Percentiles rank a stretch among this genome's conserved stretches.
Evolutionary conservation across 495 filamentous ascomycete genomes (phyloP).

Genomic region (Lentithecium fluviatile): DNA sequence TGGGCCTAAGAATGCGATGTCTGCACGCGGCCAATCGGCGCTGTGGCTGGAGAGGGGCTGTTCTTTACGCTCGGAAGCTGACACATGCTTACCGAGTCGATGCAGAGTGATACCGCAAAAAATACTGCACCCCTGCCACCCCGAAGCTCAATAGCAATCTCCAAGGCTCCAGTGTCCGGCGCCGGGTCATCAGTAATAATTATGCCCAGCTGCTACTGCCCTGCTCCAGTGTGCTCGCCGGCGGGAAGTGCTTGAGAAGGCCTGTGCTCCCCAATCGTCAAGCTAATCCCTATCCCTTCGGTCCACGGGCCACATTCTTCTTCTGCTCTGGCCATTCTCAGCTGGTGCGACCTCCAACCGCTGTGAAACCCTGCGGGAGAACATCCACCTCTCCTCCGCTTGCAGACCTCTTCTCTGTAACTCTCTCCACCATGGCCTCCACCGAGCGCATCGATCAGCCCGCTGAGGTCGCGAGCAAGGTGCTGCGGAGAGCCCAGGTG

Average conservation of each 20-base stretch:
- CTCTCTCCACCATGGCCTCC: slow-evolving; percentile 37
- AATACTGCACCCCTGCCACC: not conserved
- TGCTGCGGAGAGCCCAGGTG: slow-evolving; percentile 71
- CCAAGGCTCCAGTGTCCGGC: slow-evolving; percentile 12
- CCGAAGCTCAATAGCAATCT: not conserved
- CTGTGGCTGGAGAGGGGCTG: no score
- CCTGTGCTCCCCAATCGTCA: not conserved
- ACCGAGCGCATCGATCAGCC: slow-evolving; percentile 45
- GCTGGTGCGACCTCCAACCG: slow-evolving; percentile 25
- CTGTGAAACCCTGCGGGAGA: slow-evolving; percentile 29
- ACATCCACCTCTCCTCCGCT: slow-evolving; percentile 23
- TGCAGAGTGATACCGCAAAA: not conserved
- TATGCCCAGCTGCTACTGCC: slow-evolving; percentile 11
- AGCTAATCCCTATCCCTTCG: slow-evolving; percentile 12
- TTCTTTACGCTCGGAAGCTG: not conserved
- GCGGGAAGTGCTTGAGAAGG: not conserved
- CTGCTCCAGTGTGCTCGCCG: not conserved
- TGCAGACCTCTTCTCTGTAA: slow-evolving; percentile 6
- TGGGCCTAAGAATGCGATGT: no score
- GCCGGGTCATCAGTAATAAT: slow-evolving; percentile 13
- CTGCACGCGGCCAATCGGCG: no score
- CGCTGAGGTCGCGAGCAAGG: slow-evolving; percentile 66
- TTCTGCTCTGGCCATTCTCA: slow-evolving; percentile 25
- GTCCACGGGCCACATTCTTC: not conserved
- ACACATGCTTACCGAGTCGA: not conserved